Conservation (phyloP, 768 basidiomycete species). For the Suillus brevipes region DNA sequence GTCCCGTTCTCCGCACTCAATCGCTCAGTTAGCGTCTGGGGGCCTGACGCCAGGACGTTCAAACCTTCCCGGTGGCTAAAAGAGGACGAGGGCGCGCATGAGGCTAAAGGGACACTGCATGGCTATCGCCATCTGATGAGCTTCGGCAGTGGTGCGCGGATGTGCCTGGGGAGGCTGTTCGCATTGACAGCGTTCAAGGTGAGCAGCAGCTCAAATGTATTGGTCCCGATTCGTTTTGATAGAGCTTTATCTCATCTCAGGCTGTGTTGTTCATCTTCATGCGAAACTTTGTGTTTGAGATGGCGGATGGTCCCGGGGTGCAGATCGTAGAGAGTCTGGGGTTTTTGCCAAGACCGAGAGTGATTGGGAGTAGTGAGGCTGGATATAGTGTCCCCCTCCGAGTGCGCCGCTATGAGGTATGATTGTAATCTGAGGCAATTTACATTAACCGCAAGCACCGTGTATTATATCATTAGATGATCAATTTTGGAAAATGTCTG, state of each 20-base stretch:
- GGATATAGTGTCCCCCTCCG: neutral
- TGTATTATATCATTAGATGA: too few relatives aligned
- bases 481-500: too few relatives aligned
- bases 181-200: neutral
- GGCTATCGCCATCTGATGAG: neutral
- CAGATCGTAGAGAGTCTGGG: neutral
- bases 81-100: neutral
- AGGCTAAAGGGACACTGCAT: neutral
- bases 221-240: neutral
- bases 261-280: neutral
- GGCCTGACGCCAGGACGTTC: neutral
- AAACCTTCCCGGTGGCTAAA: neutral
- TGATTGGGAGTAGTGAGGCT: neutral
- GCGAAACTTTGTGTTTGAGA: neutral
- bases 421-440: too few relatives aligned
- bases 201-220: neutral
- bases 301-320: neutral
- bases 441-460: neutral
- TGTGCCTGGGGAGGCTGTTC: neutral
- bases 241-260: neutral
- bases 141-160: neutral
- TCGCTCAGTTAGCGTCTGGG: neutral
- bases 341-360: neutral
- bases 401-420: neutral
- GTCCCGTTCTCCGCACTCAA: neutral